Evolutionary conservation across 371 early-diverging fungal genomes (phyloP).

Genomic region (Mucor irregularis): DNA sequence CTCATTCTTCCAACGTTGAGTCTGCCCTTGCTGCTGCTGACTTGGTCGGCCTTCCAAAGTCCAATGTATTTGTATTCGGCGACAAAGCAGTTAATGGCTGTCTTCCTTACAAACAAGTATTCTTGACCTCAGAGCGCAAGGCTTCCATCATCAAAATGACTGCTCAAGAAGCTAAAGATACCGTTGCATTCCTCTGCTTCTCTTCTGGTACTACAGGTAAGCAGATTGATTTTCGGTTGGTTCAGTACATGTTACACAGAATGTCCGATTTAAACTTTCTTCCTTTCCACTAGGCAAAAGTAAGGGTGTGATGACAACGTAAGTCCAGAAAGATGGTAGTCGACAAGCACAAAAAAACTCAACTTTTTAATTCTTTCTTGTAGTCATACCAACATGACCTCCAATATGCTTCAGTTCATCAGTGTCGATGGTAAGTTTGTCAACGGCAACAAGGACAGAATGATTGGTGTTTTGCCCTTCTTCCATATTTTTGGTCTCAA

Average conservation of each 20-base stretch:
- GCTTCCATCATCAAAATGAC: constrained; percentile 22
- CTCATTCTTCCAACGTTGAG: constrained; percentile 43
- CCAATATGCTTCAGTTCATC: constrained; percentile 65
- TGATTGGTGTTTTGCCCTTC: constrained; percentile 72
- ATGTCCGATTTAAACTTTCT: not conserved
- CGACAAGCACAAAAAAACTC: not conserved
- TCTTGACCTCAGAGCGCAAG: constrained; percentile 10
- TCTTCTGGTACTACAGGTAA: constrained; percentile 81
- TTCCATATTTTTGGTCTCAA: constrained; percentile 67
- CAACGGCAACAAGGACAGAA: constrained; percentile 15
- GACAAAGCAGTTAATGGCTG: constrained; percentile 37
- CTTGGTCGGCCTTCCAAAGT: constrained; percentile 51
- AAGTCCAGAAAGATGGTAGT: constrained; percentile 1
- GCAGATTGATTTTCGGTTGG: not conserved
- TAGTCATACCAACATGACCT: constrained; percentile 72
- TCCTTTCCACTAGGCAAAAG: constrained; percentile 28
- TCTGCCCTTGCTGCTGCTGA: constrained; percentile 62
- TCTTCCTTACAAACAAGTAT: constrained; percentile 28
- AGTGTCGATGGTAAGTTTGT: constrained; percentile 24
- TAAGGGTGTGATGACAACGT: constrained; percentile 83
- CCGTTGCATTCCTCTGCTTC: constrained; percentile 74
- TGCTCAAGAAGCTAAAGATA: constrained; percentile 27
- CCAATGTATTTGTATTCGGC: constrained; percentile 63
- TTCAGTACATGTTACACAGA: not conserved
- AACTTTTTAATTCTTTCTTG: not conserved